Conservation (phyloP, 495 filamentous ascomycete species). For the Stereocaulon alpinum region DNA sequence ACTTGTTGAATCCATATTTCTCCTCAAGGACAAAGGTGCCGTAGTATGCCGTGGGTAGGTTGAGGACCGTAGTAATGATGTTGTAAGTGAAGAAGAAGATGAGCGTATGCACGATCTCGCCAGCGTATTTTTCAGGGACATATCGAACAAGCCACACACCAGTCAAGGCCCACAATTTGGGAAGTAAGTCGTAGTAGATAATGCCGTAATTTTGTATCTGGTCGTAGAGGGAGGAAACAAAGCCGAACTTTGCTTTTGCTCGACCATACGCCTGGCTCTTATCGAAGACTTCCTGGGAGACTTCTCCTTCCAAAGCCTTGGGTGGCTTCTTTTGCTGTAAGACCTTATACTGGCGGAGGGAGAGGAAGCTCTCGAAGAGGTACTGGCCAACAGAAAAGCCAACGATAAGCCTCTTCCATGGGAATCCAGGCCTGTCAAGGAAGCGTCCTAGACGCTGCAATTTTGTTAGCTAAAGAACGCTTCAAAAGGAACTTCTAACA, state of each 20-base stretch:
- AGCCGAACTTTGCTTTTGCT: conserved; percentile 82
- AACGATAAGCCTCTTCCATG: conserved; percentile 93
- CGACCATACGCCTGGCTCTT: conserved; percentile 94
- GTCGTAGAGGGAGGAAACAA: conserved; percentile 68
- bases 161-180: conserved; percentile 76
- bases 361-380: conserved; percentile 74
- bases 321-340: conserved; percentile 70
- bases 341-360: conserved; percentile 76
- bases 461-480: background rate
- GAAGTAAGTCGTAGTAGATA: conserved; percentile 82
- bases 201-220: conserved; percentile 78
- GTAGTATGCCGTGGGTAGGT: conserved; percentile 77
- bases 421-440: conserved; percentile 85
- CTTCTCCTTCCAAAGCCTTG: conserved; percentile 72
- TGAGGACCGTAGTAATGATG: conserved; percentile 63
- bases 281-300: conserved; percentile 83
- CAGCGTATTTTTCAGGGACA: conserved; percentile 66
- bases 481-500: background rate
- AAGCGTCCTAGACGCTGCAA: conserved; percentile 70
- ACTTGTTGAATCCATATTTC: conserved; percentile 98
- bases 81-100: conserved; percentile 85
- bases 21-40: conserved; percentile 92
- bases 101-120: conserved; percentile 88
- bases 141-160: conserved; percentile 63
- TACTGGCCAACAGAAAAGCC: conserved; percentile 87